A percentile compares a stretch with the other conserved stretches of the same genome.
Evolutionary conservation across 23 red algal genomes (phyloP).

Genomic region (Gracilaria domingensis): DNA sequence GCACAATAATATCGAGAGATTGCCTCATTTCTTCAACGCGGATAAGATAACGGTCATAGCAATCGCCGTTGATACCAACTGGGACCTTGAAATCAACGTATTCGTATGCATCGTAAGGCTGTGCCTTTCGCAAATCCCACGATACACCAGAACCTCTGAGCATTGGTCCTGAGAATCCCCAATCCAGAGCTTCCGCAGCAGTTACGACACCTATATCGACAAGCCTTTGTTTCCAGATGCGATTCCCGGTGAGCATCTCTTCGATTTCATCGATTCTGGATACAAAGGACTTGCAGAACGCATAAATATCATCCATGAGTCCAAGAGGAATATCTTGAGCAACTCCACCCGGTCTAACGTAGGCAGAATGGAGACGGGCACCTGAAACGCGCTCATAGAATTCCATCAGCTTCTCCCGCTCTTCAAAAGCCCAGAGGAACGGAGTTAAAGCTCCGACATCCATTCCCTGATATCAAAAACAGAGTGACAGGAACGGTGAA

Average conservation of each 20-base stretch:
- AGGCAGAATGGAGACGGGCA: slow-evolving; percentile 95
- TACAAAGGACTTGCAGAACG: slow-evolving; percentile 87
- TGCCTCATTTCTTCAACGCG: slow-evolving; percentile 99
- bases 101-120: slow-evolving; percentile 99
- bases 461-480: slow-evolving; percentile 64
- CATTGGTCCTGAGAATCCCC: slow-evolving; percentile 99
- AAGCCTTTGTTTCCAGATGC: slow-evolving; percentile 99
- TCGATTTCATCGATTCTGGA: slow-evolving; percentile 98
- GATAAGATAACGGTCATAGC: slow-evolving; percentile 95
- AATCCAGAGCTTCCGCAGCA: slow-evolving; percentile 90
- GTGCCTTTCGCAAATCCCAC: slow-evolving; percentile 95
- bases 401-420: slow-evolving; percentile 99
- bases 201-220: slow-evolving; percentile 97
- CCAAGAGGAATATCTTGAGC: slow-evolving; percentile 95
- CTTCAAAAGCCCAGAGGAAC: slow-evolving; percentile 99
- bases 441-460: slow-evolving; percentile 99
- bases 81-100: slow-evolving; percentile 96
- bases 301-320: slow-evolving; percentile 98
- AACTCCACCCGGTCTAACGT: slow-evolving; percentile 96
- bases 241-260: slow-evolving; percentile 98
- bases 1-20: slow-evolving; percentile 90
- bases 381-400: slow-evolving; percentile 99
- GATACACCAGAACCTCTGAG: slow-evolving; percentile 90
- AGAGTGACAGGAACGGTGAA: background rate
- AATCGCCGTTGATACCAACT: slow-evolving; percentile 91